Evolutionary conservation across 305 asterid species (phyloP), one percentile per base, ranked within the genome.

Genomic region (Fraxinus albicans): DNA sequence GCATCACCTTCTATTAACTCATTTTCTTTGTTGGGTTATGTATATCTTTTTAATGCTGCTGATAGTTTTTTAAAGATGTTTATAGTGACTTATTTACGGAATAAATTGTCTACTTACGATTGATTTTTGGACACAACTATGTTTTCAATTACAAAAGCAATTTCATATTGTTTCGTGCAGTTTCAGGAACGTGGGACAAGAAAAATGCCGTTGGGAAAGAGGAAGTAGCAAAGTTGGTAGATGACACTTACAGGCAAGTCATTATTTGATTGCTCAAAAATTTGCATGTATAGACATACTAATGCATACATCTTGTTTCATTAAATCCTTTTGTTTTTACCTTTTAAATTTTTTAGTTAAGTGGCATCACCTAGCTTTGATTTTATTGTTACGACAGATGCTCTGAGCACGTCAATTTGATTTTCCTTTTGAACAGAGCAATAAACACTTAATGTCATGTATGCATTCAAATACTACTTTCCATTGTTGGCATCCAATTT

Each of bases 191-290:
- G 79, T 88, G 89, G 92, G 88, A 92, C 77, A 92, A 90, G 90
- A 93, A 90, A 87, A 88, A 86, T 86, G 89, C 89, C 60, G 88
- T 90, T 82, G 86, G 92, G 63, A 92, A 88, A 90, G 93, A 93
- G 80, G 91, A 88, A 79, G 97, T 90, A 79, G 95, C 88, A 2
- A 92, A 93, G 90, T 86, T 93, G 47, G 88, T 93, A 60, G 92
- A 91, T 86, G 97, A 92, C 79, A 93, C 91, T 80, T 91, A 91
- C 90, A 88, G 95, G 97, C 89, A 53, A 70, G 75, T 31, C 65
- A 73, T 83, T 79, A 73, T 69, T 85, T 69, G 76, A 17, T 70
- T 70, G 76, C 76, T 70, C 9, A 31, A 70, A 70, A 70, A 29
- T 9, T 70, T 70, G 29, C 12, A 17, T 1, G 4, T 5, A 70